Evolutionary conservation across 345 rosid genomes (phyloP).

Genomic region (Gossypium australe): DNA sequence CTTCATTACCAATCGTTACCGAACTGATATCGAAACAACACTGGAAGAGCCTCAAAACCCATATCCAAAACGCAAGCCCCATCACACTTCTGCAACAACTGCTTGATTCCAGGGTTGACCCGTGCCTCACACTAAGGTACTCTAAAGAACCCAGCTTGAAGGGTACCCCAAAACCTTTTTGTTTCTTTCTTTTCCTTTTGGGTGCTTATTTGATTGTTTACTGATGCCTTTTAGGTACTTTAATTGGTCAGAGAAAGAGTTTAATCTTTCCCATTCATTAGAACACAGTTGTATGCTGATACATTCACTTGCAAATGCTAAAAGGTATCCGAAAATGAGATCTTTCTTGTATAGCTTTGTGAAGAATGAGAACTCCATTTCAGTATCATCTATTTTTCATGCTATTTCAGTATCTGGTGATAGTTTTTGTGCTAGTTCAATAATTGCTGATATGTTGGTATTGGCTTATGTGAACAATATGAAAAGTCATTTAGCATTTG

Average conservation of each 20-base stretch:
- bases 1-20: slow-evolving; percentile 14
- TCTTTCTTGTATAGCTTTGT: slow-evolving; percentile 64
- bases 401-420: slow-evolving; percentile 46
- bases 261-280: slow-evolving; percentile 31
- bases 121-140: slow-evolving; percentile 43
- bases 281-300: slow-evolving; percentile 44
- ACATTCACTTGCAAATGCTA: slow-evolving; percentile 40
- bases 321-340: slow-evolving; percentile 50
- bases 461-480: slow-evolving; percentile 46
- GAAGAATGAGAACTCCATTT: slow-evolving; percentile 22
- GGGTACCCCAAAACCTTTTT: not conserved
- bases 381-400: slow-evolving; percentile 55
- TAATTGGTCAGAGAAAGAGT: slow-evolving; percentile 47
- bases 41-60: slow-evolving; percentile 49
- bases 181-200: not conserved
- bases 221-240: slow-evolving; percentile 29
- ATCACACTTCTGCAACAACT: slow-evolving; percentile 35
- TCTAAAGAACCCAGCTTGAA: not conserved
- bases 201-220: not conserved
- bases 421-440: slow-evolving; percentile 46
- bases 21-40: slow-evolving; percentile 55
- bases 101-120: slow-evolving; percentile 45
- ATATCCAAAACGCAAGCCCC: slow-evolving; percentile 30
- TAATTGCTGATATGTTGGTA: slow-evolving; percentile 61
- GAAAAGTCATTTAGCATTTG: slow-evolving; percentile 44